phyloP scores from a whole-genome alignment of 2,329 filamentous ascomycete species.

The Penicillium italicum region DNA sequence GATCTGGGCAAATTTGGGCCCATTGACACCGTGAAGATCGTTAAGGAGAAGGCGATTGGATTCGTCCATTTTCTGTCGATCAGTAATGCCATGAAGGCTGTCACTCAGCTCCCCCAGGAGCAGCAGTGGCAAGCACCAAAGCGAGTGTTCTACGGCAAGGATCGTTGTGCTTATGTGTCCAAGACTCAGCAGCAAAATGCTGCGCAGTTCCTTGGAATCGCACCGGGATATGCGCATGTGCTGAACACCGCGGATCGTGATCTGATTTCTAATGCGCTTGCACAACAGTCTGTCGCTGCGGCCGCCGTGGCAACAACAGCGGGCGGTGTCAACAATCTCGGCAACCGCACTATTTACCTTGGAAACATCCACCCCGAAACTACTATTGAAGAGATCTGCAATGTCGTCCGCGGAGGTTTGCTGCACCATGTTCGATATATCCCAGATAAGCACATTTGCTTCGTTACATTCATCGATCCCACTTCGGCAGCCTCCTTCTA shows the following conservation, averaged over 20 bases:
- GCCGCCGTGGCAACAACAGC: conserved; percentile 95
- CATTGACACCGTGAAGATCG: conserved; percentile 96
- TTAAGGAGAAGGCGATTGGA: conserved; percentile 94
- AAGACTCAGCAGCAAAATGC: conserved; percentile 99
- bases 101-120: conserved; percentile 92
- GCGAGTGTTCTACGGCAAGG: conserved; percentile 97
- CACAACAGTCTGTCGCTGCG: conserved; percentile 94
- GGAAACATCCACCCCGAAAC: conserved; percentile 99
- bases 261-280: conserved; percentile 90
- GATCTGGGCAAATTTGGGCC: conserved; percentile 94
- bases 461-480: conserved; percentile 98
- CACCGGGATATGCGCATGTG: conserved; percentile 93
- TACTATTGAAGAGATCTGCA: conserved; percentile 99
- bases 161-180: conserved; percentile 95
- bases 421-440: conserved; percentile 99
- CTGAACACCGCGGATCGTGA: conserved; percentile 94
- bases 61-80: conserved; percentile 98
- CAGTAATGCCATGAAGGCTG: conserved; percentile 96
- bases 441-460: conserved; percentile 99
- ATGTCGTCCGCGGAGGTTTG: conserved; percentile 91
- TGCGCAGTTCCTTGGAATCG: conserved; percentile 94
- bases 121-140: conserved; percentile 93
- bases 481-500: conserved; percentile 98
- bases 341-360: conserved; percentile 95
- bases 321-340: conserved; percentile 93